These are phyloP conservation scores for Cercospora zeina DNA, from an alignment of 2,329 filamentous ascomycete genomes.

Conservation along the genomic window DNA sequence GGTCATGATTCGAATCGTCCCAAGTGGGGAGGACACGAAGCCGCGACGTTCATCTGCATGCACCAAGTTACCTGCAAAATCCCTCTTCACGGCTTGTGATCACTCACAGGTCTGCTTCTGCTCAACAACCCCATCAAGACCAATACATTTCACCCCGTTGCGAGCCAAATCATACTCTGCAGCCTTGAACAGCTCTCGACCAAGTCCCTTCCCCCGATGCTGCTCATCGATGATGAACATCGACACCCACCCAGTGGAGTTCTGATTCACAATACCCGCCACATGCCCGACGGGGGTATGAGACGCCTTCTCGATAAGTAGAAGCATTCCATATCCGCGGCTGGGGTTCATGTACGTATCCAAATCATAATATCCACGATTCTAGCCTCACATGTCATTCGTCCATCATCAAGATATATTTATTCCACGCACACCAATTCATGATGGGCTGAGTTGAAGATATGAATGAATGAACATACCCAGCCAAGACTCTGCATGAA, in stretches of 20 bases:
- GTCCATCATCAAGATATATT: slow-evolving; percentile 1
- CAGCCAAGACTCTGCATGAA: slow-evolving; percentile 41
- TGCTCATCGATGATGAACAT: not conserved
- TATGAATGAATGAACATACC: slow-evolving; percentile 36
- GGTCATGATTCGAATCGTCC: not conserved
- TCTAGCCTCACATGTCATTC: slow-evolving; percentile 33
- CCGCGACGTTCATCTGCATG: not conserved
- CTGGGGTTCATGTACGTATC: slow-evolving; percentile 39
- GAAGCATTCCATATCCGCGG: slow-evolving; percentile 37
- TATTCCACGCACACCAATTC: not conserved
- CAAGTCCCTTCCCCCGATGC: not conserved
- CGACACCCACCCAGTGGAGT: not conserved
- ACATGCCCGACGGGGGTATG: not conserved
- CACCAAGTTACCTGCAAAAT: not conserved
- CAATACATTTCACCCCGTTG: not conserved
- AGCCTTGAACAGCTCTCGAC: slow-evolving; percentile 1
- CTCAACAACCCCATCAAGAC: slow-evolving; percentile 2
- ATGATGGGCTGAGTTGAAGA: too few relatives aligned
- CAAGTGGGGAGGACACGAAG: not conserved
- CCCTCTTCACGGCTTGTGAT: not conserved
- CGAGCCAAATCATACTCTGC: not conserved
- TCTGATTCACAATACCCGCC: not conserved
- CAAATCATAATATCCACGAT: slow-evolving; percentile 40
- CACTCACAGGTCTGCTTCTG: not conserved
- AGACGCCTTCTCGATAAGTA: slow-evolving; percentile 33